Base-by-base conservation (phyloP, 495 filamentous ascomycete species). In the Podospora anserina region DNA sequence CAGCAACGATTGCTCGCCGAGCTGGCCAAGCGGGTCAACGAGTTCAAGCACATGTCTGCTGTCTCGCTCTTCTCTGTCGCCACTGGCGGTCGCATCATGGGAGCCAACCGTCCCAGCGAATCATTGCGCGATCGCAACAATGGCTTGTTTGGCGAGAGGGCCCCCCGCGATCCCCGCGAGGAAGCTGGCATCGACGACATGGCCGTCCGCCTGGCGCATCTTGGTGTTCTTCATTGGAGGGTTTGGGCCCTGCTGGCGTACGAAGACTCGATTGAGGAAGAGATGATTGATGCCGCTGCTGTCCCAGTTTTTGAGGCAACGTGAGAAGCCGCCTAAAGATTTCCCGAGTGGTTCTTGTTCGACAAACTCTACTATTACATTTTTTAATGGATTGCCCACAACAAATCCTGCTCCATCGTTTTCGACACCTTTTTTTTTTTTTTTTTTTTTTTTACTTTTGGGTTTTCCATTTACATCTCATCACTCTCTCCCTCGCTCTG, bases 171-270 rank as follows among this genome's bases (percentile, higher is more conserved):
- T 30, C 74, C 77, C 9, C 79, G 80, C 18, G 82, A 83, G 59
- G 81, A 83, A 56, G 82, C 79, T 28, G 86, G 87, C 64, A 77
- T 91, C 19, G 85, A 87, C 59, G 88, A 92, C 64, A 86, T 94
- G 72, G 87, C 90, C 2, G 88, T 86, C 66, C 88, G 90, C 32
- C 81, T 95, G 54, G 88, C 92, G 13, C 93, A 96, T 71, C 86
- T 97, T 56, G 87, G 88, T 9, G 83, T 93, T 20, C 78, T 96
- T 26, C 92, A 97, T 77, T 97, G 93, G 93, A 83, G 89, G 62
- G 89, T 96, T 3, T 97, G 93, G 93, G 89, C 87, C 5, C 87
- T 88, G 34, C 78, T 92, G 60, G 85, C 88, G 0, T 96, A 92
- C 75, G 72, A 80, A 1, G 73, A 69, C 7, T 80, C 80, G 23